Evolutionary conservation across 2,329 filamentous ascomycete species (phyloP).

Genomic region (Beauveria bassiana): DNA sequence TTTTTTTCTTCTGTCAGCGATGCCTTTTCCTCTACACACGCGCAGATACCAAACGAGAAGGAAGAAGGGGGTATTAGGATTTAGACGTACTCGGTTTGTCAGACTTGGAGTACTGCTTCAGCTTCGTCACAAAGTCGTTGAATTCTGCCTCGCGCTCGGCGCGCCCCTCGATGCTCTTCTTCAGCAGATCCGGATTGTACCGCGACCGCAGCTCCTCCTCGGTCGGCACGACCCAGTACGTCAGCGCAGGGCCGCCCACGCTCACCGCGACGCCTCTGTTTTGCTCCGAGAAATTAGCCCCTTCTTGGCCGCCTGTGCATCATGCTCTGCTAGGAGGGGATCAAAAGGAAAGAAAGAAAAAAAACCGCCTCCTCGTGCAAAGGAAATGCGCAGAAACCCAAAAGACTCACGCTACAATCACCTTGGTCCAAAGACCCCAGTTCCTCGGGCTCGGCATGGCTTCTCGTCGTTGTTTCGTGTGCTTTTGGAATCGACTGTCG

Average conservation of each 20-base stretch:
- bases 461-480: constrained; percentile 23
- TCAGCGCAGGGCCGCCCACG: constrained; percentile 78
- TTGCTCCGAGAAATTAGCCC: constrained; percentile 2
- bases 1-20: too few relatives aligned
- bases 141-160: constrained; percentile 76
- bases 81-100: constrained; percentile 73
- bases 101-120: constrained; percentile 86
- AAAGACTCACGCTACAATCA: constrained; percentile 57
- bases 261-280: constrained; percentile 61
- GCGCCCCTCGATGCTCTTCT: constrained; percentile 73
- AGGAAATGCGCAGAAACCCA: too few relatives aligned
- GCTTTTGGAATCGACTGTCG: neutral
- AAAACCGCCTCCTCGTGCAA: too few relatives aligned
- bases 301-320: constrained; percentile 7
- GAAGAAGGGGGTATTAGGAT: neutral
- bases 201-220: constrained; percentile 87
- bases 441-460: constrained; percentile 38
- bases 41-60: too few relatives aligned
- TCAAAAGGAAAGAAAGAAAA: too few relatives aligned
- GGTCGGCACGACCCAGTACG: constrained; percentile 70
- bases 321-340: too few relatives aligned
- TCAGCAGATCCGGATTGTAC: constrained; percentile 94
- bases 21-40: too few relatives aligned
- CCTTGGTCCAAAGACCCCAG: constrained; percentile 58
- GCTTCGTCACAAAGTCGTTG: constrained; percentile 71